Conservation (phyloP, 108 stramenopile genomes). For the Nitzschia sp. region DNA sequence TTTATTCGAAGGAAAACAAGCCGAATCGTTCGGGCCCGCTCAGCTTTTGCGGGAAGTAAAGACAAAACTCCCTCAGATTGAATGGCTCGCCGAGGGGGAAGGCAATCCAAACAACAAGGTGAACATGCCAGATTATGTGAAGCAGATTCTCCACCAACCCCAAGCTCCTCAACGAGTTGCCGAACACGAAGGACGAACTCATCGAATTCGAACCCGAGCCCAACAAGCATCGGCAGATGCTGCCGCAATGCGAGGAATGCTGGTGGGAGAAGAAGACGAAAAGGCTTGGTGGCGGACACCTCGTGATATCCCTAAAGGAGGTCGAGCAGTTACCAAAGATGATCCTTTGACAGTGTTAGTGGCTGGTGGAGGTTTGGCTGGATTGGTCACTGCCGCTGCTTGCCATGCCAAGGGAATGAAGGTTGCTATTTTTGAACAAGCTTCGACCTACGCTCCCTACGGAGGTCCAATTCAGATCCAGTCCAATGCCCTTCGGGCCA, state of each 20-base stretch:
- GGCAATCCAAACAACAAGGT: constrained; percentile 57
- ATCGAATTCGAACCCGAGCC: constrained; percentile 58
- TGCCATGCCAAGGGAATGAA: constrained; percentile 91
- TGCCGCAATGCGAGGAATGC: constrained; percentile 51
- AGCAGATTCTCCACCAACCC: constrained; percentile 45
- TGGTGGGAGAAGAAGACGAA: constrained; percentile 50
- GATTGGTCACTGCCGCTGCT: constrained; percentile 85
- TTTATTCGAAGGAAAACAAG: constrained; percentile 43
- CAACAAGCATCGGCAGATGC: constrained; percentile 72
- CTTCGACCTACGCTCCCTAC: constrained; percentile 87
- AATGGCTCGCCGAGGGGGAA: constrained; percentile 66
- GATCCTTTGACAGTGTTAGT: constrained; percentile 79
- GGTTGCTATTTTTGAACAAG: constrained; percentile 92
- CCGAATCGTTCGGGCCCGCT: constrained; percentile 68
- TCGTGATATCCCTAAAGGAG: constrained; percentile 43
- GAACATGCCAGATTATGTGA: constrained; percentile 67
- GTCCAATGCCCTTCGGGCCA: constrained; percentile 91
- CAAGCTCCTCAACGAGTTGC: constrained; percentile 65
- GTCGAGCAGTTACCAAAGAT: constrained; percentile 61
- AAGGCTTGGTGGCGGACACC: constrained; percentile 75
- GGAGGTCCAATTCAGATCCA: constrained; percentile 99
- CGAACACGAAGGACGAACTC: constrained; percentile 70
- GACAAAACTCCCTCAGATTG: constrained; percentile 55
- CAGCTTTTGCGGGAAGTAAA: constrained; percentile 57
- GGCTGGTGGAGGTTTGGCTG: constrained; percentile 88